Base-by-base conservation (phyloP, 2,329 filamentous ascomycete species). In the Claviceps maximensis region DNA sequence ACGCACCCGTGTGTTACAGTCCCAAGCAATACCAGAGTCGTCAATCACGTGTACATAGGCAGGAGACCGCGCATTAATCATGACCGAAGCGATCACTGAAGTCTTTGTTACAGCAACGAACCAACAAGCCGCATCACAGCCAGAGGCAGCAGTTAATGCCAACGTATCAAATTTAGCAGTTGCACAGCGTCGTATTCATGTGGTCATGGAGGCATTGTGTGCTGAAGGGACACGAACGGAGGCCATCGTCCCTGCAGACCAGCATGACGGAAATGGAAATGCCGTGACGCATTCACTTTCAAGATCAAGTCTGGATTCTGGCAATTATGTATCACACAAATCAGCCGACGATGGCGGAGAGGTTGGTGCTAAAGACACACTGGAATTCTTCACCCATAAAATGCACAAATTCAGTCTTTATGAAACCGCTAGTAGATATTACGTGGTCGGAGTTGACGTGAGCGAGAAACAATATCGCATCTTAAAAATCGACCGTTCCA, bases 381-480 rank as follows among this genome's bases (percentile, higher is more conserved):
- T 62, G 5, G 66, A 71, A 51, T 68, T 71, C 23, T 60, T 73
- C 19, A 67, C 74, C 46, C 76, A 78, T 67, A 79, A 78, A 65
- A 95, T 98, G 89, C 89, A 96, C 73, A 94, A 93, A 63, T 97
- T 95, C 69, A 93, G 87, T n/a, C 73, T 98, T 23, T 97, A 98
- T 69, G 93, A 98, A 72, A 98, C 93, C 3, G 87, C 88, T 13
- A 89, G 84, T 53, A 81, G 89, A 51, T 98, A 93, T 68, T 98
- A 96, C 67, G 85, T 98, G 58, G 89, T 97, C 19, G 93, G 93
- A 15, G 86, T 87, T 50, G 93, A 98, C 65, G 82, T 95, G 53
- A 84, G 89, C 59, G 93, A 97, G 67, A 85, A 81, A 62, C 82
- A 86, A 27, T 97, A 93, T 68, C 83, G 90, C 50, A 89, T 98